Evolutionary conservation across 371 early-diverging fungal genomes (phyloP), one percentile per base, ranked within the genome.

Genomic region (Cokeromyces recurvatus): DNA sequence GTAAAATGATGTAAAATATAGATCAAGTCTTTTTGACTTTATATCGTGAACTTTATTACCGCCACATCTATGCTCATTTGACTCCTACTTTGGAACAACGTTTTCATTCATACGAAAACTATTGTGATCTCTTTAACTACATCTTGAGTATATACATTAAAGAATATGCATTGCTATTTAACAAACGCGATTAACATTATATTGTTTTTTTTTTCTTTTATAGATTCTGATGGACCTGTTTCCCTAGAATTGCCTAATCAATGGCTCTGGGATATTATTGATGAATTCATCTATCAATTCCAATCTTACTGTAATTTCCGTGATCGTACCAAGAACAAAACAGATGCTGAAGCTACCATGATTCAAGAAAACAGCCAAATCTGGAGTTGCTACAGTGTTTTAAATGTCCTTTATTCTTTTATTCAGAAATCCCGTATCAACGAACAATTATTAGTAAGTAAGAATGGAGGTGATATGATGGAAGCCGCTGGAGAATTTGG

Each of bases 241-340:
- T 78, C 81, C 35, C 74, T 92, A 40, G 97, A 96, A 73, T 83
- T 96, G 54, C 97, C 97, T 24, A 94, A 91, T 76, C 93, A 93
- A 76, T 96, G 97, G 97, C 78, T 96, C 41, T 96, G 95, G 95
- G 97, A 96, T 72, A 95, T 96, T 59, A 92, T 96, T 59, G 97
- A 96, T 62, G 97, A 96, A 75, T 95, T 96, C 71, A 94, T 96
- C 55, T 96, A 93, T 68, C 97, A 96, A 78, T 96, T 92, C 87
- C 95, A 96, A 77, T 84, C 94, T 37, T 96, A 92, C 82, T 90
- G 93, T 74, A 85, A 87, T 60, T 94, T 85, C 77, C 87, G 95
- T 49, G 89, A 83, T 71, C 89, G 91, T 49, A 68, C 83, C 50
- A 81, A 83, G 75, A 86, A 72, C 76, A 90, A 89, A 71, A 66